Evolutionary conservation across 306 rosid species (phyloP), one percentile per base, ranked within the genome.

Genomic region (Citrullus amarus): DNA sequence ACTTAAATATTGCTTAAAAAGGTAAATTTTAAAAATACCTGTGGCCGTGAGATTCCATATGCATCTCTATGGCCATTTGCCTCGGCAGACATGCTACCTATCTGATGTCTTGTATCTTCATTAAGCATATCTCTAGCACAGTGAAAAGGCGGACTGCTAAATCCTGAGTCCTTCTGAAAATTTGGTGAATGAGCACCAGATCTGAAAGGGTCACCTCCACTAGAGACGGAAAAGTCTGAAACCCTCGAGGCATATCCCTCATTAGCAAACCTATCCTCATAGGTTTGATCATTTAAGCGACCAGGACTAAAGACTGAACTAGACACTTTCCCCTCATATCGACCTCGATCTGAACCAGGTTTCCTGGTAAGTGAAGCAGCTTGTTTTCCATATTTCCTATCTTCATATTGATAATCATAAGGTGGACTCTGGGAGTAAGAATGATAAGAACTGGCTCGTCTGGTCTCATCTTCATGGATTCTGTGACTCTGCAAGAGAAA

Each of bases 361-460:
- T 90, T 93, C 83, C 98, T 85, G 32, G 93, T 88, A 65, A 92
- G 86, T 4, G 75, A 81, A 77, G 88, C 90, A 85, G 86, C 86
- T 78, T 86, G 93, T 79, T 88, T 93, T 73, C 98, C 98, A 83
- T 93, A 93, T 66, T 90, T 85, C 9, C 97, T 87, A 80, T 93
- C 98, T 82, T 93, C 98, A 68, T 93, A 93, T 79, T 93, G 98
- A 87, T 90, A 74, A 84, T 93, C 98, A 87, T 93, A 93, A n/a
- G 98, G 98, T 58, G 98, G 98, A 84, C 98, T 93, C 80, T 93
- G 97, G 75, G 98, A 93, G 90, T 82, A 93, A 25, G 98, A 93
- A 88, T 93, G 98, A 84, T 93, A 93, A 54, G 98, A 93, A 89
- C 96, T 93, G 83, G 98, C 96, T 67, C 98, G 97, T 72, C 97